These are phyloP conservation scores for Cadophora malorum DNA, from an alignment of 2,329 filamentous ascomycete species.

Conservation along the genomic window DNA sequence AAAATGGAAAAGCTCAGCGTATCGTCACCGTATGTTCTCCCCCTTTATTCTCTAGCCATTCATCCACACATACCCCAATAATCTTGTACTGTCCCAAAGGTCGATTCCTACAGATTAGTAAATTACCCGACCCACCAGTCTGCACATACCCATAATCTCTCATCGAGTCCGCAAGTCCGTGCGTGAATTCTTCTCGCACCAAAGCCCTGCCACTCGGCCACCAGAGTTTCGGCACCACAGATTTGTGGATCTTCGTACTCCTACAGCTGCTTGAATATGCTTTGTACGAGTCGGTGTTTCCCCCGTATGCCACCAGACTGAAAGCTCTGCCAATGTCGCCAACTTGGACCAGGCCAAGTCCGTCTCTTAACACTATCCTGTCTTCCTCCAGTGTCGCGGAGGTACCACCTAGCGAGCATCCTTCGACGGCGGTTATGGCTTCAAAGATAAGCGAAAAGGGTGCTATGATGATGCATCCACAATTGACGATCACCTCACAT, in stretches of 20 bases:
- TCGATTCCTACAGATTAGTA: conserved; percentile 27
- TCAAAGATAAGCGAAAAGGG: conserved; percentile 30
- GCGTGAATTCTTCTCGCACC: conserved; percentile 27
- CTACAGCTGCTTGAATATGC: conserved; percentile 25
- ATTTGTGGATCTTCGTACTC: conserved; percentile 26
- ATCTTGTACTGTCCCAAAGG: conserved; percentile 28
- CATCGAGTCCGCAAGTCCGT: conserved; percentile 25
- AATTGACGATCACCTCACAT: conserved; percentile 26
- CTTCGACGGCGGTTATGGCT: conserved; percentile 27
- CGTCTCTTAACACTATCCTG: conserved; percentile 27
- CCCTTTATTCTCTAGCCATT: conserved; percentile 25
- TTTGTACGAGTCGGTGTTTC: conserved; percentile 23
- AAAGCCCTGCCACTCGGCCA: conserved; percentile 26
- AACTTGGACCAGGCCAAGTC: conserved; percentile 29
- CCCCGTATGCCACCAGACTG: conserved; percentile 25
- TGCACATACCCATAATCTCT: conserved; percentile 29
- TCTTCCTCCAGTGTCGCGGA: conserved; percentile 27
- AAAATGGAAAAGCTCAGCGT: not conserved
- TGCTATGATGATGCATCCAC: conserved; percentile 26
- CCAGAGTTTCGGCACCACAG: conserved; percentile 23
- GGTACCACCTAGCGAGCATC: conserved; percentile 23
- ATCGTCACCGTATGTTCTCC: conserved; percentile 24
- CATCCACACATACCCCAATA: conserved; percentile 29
- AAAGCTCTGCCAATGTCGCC: conserved; percentile 27
- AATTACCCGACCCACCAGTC: conserved; percentile 26